phyloP scores from a whole-genome alignment of 148 eudicot species.

The Rhododendron ferrugineum region DNA sequence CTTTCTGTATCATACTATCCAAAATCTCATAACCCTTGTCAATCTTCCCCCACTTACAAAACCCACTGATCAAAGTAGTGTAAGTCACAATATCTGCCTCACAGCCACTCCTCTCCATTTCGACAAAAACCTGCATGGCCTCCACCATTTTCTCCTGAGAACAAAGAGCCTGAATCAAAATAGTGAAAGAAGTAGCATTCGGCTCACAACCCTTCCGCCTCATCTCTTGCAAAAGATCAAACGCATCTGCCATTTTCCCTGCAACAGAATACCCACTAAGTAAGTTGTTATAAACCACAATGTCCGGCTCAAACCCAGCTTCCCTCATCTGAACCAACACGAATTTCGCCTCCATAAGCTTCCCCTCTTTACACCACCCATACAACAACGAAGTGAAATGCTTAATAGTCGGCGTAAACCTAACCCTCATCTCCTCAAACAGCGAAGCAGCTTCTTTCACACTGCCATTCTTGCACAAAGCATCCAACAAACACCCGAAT shows the following conservation, averaged over 20 bases:
- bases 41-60: slow-evolving; percentile 77
- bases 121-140: slow-evolving; percentile 60
- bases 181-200: slow-evolving; percentile 73
- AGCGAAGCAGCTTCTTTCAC: slow-evolving; percentile 81
- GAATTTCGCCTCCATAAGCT: slow-evolving; percentile 76
- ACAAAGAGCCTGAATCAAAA: slow-evolving; percentile 88
- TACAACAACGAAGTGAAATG: slow-evolving; percentile 87
- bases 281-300: slow-evolving; percentile 83
- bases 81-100: slow-evolving; percentile 80
- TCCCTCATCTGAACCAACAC: slow-evolving; percentile 85
- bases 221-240: slow-evolving; percentile 88
- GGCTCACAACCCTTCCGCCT: slow-evolving; percentile 84
- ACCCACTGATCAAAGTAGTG: slow-evolving; percentile 72
- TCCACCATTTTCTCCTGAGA: slow-evolving; percentile 64
- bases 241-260: slow-evolving; percentile 84
- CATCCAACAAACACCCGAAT: slow-evolving; percentile 91
- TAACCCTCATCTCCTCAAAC: slow-evolving; percentile 78
- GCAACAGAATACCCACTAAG: slow-evolving; percentile 74
- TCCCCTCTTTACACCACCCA: slow-evolving; percentile 94
- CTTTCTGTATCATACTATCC: slow-evolving; percentile 61
- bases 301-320: slow-evolving; percentile 81
- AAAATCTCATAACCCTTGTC: slow-evolving; percentile 65
- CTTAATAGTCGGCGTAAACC: slow-evolving; percentile 66
- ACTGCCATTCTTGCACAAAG: slow-evolving; percentile 91
- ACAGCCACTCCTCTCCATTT: slow-evolving; percentile 72